These are phyloP conservation scores for Pestalotiopsis sp. DNA, from an alignment of 2,329 filamentous ascomycete genomes.

Conservation along the genomic window DNA sequence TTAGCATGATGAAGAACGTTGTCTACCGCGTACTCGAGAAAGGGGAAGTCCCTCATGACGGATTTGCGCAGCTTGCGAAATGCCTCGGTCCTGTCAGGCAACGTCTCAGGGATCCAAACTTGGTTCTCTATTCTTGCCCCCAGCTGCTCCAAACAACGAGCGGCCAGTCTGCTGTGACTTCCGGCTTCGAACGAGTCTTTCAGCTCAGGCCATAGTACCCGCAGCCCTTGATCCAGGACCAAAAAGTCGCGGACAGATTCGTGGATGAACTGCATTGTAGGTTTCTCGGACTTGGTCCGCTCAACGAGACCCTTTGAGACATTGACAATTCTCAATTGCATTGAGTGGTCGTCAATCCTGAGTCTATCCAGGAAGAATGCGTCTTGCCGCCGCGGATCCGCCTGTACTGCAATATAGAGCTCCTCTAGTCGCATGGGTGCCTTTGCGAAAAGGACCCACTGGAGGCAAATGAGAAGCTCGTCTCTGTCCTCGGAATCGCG, in stretches of 20 bases:
- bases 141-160: background rate
- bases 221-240: constrained; percentile 35
- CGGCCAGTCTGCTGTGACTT: constrained; percentile 39
- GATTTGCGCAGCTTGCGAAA: constrained; percentile 35
- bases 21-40: constrained; percentile 13
- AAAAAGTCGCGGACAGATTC: constrained; percentile 53
- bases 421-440: constrained; percentile 36
- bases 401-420: constrained; percentile 38
- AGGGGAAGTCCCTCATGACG: constrained; percentile 24
- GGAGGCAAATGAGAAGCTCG: constrained; percentile 36
- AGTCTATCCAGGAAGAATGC: constrained; percentile 22
- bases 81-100: constrained; percentile 41
- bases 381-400: background rate
- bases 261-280: constrained; percentile 55
- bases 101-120: constrained; percentile 20
- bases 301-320: constrained; percentile 56
- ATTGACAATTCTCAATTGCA: constrained; percentile 34
- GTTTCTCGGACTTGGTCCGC: constrained; percentile 30
- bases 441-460: constrained; percentile 42
- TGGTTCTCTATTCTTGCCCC: no score
- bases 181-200: constrained; percentile 30
- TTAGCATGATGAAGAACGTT: constrained; percentile 17
- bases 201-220: constrained; percentile 34
- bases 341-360: constrained; percentile 16
- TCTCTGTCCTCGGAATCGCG: constrained; percentile 35